Conservation (phyloP, 2,329 filamentous ascomycete species). For the Diaporthe amygdali region DNA sequence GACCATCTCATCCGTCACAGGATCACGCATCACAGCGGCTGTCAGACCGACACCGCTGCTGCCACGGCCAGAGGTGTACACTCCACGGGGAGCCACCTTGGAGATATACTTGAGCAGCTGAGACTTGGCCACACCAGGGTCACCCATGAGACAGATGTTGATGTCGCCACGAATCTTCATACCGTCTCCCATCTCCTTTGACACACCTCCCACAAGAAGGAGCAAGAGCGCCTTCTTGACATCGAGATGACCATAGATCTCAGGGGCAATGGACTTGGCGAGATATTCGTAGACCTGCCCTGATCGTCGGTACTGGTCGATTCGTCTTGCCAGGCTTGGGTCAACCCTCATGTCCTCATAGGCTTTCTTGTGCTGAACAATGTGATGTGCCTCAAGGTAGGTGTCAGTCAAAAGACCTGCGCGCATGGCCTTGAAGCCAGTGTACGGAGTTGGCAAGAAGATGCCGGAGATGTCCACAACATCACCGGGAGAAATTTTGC, state of each 20-base stretch:
- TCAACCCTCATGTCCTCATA: constrained; percentile 93
- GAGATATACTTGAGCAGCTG: constrained; percentile 98
- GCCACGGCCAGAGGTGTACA: constrained; percentile 82
- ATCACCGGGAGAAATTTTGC: constrained; percentile 91
- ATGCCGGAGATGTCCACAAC: constrained; percentile 93
- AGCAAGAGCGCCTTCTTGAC: constrained; percentile 98
- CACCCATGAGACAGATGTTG: constrained; percentile 98
- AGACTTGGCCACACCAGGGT: constrained; percentile 98
- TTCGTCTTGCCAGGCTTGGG: constrained; percentile 77
- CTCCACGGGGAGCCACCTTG: constrained; percentile 92
- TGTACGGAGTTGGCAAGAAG: constrained; percentile 96
- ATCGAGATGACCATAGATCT: constrained; percentile 95
- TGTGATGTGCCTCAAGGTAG: constrained; percentile 91
- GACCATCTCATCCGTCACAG: constrained; percentile 84
- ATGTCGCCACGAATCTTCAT: constrained; percentile 99
- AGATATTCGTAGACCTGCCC: constrained; percentile 96
- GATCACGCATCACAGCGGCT: constrained; percentile 82
- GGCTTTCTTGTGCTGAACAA: constrained; percentile 96
- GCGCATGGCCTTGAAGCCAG: constrained; percentile 97
- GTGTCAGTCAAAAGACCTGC: constrained; percentile 97
- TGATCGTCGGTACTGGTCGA: constrained; percentile 82
- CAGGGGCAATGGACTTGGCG: constrained; percentile 93
- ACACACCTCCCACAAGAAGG: constrained; percentile 93
- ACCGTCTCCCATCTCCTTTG: constrained; percentile 94
- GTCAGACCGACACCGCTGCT: constrained; percentile 84